Evolutionary conservation across 805 yeast genomes (phyloP).

Genomic region (Candida patagonica): DNA sequence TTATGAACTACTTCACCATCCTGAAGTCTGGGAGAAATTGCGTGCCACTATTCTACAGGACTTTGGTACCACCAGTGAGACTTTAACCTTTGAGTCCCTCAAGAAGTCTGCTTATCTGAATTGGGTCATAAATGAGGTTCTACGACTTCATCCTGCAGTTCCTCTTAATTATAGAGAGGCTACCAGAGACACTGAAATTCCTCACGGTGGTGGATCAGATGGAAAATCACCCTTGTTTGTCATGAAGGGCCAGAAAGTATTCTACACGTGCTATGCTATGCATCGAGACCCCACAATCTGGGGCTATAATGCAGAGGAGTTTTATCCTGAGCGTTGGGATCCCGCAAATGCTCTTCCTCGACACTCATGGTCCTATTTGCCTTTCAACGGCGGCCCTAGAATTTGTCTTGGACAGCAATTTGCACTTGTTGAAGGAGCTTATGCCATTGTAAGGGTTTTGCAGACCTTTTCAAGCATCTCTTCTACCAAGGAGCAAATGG

Average conservation of each 20-base stretch:
- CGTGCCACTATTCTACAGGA: slow-evolving; percentile 31
- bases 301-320: slow-evolving; percentile 38
- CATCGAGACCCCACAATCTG: slow-evolving; percentile 34
- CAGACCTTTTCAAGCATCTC: slow-evolving; percentile 19
- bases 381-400: slow-evolving; percentile 49
- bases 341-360: slow-evolving; percentile 20
- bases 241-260: slow-evolving; percentile 35
- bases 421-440: slow-evolving; percentile 45
- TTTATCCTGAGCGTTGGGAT: slow-evolving; percentile 42
- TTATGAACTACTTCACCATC: slow-evolving; percentile 37
- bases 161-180: slow-evolving; percentile 42
- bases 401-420: slow-evolving; percentile 49
- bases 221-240: slow-evolving; percentile 32
- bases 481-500: not conserved
- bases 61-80: slow-evolving; percentile 25
- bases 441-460: slow-evolving; percentile 32
- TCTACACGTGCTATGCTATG: slow-evolving; percentile 33
- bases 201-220: slow-evolving; percentile 43
- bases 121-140: slow-evolving; percentile 39
- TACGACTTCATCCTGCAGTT: slow-evolving; percentile 44
- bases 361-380: slow-evolving; percentile 41
- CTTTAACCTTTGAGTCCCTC: slow-evolving; percentile 38
- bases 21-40: slow-evolving; percentile 25
- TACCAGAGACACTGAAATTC: slow-evolving; percentile 38
- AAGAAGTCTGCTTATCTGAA: slow-evolving; percentile 41